These are phyloP conservation scores for Tubosaeta sp. DNA, from an alignment of 768 basidiomycete species.

Conservation along the genomic window DNA sequence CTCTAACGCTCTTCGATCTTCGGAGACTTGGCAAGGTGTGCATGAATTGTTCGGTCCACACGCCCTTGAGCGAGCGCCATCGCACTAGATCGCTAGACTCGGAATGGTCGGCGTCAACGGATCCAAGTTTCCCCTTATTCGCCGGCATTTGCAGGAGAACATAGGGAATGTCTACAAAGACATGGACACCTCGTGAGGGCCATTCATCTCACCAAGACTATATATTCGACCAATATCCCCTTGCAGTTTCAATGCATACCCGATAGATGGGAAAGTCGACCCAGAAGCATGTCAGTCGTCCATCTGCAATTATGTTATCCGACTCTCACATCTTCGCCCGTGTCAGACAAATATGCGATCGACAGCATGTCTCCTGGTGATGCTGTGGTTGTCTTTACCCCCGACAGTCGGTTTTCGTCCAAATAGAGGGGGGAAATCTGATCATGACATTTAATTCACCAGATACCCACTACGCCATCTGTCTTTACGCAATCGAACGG, in stretches of 20 bases:
- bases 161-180: slow-evolving; percentile 83
- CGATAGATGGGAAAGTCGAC: slow-evolving; percentile 63
- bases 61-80: slow-evolving; percentile 7
- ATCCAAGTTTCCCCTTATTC: slow-evolving; percentile 81
- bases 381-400: slow-evolving; percentile 91
- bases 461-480: slow-evolving; percentile 85
- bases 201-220: background rate
- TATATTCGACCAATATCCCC: slow-evolving; percentile 1
- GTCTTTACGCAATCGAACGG: slow-evolving; percentile 79
- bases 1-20: slow-evolving; percentile 84
- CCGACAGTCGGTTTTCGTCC: slow-evolving; percentile 59
- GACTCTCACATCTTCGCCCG: background rate
- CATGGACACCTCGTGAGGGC: slow-evolving; percentile 72
- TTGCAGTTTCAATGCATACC: slow-evolving; percentile 72
- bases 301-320: slow-evolving; percentile 3
- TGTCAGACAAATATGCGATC: slow-evolving; percentile 79
- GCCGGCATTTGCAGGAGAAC: slow-evolving; percentile 75
- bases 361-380: slow-evolving; percentile 73
- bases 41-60: slow-evolving; percentile 16
- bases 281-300: slow-evolving; percentile 71
- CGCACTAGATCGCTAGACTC: slow-evolving; percentile 57
- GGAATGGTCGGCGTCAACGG: slow-evolving; percentile 91
- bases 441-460: background rate
- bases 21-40: slow-evolving; percentile 72
- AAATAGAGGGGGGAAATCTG: background rate